Evolutionary conservation across 1,284 basidiomycete genomes (phyloP).

Genomic region (Anthracocystis walkeri): DNA sequence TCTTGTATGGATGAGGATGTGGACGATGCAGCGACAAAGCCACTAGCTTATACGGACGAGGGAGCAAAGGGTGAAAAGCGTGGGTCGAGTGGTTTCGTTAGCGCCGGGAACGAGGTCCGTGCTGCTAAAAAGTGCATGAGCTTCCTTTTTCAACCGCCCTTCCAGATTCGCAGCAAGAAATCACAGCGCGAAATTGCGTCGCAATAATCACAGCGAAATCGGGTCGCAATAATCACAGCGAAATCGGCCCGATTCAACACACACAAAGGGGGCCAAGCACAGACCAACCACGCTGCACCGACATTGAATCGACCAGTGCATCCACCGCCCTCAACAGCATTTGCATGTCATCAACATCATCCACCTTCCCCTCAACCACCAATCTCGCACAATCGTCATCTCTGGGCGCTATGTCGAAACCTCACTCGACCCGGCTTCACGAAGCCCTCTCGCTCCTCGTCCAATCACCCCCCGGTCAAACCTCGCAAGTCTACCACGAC

Average conservation of each 20-base stretch:
- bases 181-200: not conserved
- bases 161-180: not conserved
- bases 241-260: not conserved
- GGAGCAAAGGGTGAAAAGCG: not conserved
- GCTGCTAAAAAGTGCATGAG: not conserved
- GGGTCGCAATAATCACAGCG: not conserved
- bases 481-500: slow-evolving; percentile 56
- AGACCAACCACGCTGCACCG: slow-evolving; percentile 19
- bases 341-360: not conserved
- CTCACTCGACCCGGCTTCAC: slow-evolving; percentile 24
- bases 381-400: not conserved
- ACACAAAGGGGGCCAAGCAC: slow-evolving; percentile 10
- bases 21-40: not conserved
- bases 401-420: slow-evolving; percentile 14
- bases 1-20: not conserved
- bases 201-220: not conserved
- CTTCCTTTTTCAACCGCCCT: not conserved
- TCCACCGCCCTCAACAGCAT: not conserved
- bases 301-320: not conserved
- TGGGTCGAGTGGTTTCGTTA: not conserved
- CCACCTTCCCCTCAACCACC: not conserved
- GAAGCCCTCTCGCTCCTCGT: slow-evolving; percentile 39
- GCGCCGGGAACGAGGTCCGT: not conserved
- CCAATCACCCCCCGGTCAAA: slow-evolving; percentile 59
- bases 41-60: not conserved